These are phyloP conservation scores for Podospora australis DNA, from an alignment of 495 filamentous ascomycete species.

Conservation along the genomic window DNA sequence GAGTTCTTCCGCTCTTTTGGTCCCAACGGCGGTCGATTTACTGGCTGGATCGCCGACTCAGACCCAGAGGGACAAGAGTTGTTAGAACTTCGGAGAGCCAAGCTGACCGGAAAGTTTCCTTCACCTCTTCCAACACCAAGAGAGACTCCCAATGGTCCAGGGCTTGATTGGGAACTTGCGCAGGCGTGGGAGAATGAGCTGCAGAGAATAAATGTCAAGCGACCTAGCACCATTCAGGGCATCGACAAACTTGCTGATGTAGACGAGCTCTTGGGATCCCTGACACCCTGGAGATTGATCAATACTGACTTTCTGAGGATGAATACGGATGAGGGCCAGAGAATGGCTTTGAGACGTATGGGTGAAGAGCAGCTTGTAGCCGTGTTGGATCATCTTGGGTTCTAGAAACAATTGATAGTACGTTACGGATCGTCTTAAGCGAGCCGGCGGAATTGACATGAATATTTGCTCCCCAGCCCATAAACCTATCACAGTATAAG, in stretches of 20 bases:
- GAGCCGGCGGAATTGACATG: too few species aligned
- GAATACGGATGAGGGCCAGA: conserved; percentile 22
- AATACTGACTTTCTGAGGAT: conserved; percentile 24
- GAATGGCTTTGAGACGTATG: conserved; percentile 8
- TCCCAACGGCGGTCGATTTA: conserved; percentile 17
- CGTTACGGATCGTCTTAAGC: too few species aligned
- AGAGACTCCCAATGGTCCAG: conserved; percentile 11
- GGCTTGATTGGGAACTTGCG: conserved; percentile 26
- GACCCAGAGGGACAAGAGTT: conserved; percentile 12
- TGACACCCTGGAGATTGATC: conserved; percentile 21
- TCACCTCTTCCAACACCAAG: conserved; percentile 17
- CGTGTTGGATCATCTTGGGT: conserved; percentile 13
- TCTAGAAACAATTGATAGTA: too few species aligned
- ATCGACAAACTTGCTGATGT: conserved; percentile 28
- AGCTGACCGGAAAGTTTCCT: conserved; percentile 23
- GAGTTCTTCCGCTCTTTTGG: conserved; percentile 27
- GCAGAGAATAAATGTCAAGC: conserved; percentile 20
- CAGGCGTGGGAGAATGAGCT: conserved; percentile 27
- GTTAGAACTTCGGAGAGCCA: conserved; percentile 18
- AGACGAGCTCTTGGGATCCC: conserved; percentile 20
- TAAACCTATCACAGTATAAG: too few species aligned
- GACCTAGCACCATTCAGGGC: conserved; percentile 27
- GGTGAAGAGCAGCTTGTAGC: conserved; percentile 10
- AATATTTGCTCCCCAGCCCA: too few species aligned
- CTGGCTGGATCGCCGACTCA: conserved; percentile 19